Evolutionary conservation across 768 basidiomycete species (phyloP).

Genomic region (Trametes cubensis): DNA sequence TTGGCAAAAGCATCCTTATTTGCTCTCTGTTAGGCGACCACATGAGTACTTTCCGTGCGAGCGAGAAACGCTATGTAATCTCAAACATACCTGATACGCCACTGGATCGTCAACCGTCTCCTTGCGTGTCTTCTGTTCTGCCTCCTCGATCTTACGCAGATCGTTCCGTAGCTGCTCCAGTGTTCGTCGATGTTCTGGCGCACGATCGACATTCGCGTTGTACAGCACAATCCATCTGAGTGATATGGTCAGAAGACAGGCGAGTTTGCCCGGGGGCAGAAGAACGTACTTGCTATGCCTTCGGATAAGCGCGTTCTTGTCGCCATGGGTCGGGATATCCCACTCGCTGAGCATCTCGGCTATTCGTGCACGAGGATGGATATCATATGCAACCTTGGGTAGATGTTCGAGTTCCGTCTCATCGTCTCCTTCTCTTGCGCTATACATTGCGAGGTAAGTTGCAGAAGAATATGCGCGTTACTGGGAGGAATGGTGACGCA

Average conservation of each 20-base stretch:
- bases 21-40: constrained; percentile 28
- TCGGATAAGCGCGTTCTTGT: constrained; percentile 51
- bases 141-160: constrained; percentile 61
- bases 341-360: constrained; percentile 58
- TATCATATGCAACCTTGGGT: constrained; percentile 67
- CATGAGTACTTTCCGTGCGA: neutral
- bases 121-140: constrained; percentile 34
- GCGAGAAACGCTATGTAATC: neutral
- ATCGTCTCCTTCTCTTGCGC: constrained; percentile 27
- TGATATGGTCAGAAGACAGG: neutral
- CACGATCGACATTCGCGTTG: constrained; percentile 73
- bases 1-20: constrained; percentile 37
- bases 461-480: neutral
- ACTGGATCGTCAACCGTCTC: constrained; percentile 41
- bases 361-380: constrained; percentile 62
- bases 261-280: neutral
- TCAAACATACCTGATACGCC: constrained; percentile 29
- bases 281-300: constrained; percentile 61
- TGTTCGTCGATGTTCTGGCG: constrained; percentile 46
- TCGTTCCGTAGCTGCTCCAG: constrained; percentile 52
- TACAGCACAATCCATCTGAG: constrained; percentile 68
- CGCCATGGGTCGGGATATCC: constrained; percentile 53
- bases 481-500: neutral
- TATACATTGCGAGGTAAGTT: constrained; percentile 24
- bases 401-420: constrained; percentile 47